Conservation (phyloP, 441 rosid genomes). For the Cnidoscolus chayamansa region DNA sequence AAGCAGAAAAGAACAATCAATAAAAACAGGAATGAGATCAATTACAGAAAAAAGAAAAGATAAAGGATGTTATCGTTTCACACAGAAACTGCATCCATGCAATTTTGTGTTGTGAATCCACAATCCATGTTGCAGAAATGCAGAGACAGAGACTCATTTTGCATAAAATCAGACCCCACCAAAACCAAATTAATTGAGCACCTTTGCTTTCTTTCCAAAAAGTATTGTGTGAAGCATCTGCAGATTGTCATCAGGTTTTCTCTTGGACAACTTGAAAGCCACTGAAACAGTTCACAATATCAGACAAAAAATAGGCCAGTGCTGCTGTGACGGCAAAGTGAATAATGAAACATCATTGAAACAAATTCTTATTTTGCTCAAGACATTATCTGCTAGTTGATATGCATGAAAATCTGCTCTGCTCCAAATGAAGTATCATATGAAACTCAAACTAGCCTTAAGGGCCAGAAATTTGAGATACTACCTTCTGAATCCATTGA, state of each 20-base stretch:
- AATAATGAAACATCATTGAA: conserved; percentile 12
- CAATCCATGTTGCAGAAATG: not conserved
- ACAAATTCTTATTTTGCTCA: not conserved
- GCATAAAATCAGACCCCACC: not conserved
- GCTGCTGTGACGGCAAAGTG: conserved; percentile 13
- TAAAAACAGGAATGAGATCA: not conserved
- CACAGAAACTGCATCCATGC: not conserved
- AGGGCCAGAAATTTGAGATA: not conserved
- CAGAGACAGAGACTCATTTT: not conserved
- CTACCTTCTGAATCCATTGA: not conserved
- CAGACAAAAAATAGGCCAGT: conserved; percentile 24
- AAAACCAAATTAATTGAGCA: conserved; percentile 19
- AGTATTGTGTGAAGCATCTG: conserved; percentile 71
- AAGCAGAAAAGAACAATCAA: conserved; percentile 7
- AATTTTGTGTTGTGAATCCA: not conserved
- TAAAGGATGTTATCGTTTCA: not conserved
- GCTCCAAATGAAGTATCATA: conserved; percentile 4
- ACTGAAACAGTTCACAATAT: conserved; percentile 54
- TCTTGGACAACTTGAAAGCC: conserved; percentile 93
- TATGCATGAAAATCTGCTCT: conserved; percentile 4
- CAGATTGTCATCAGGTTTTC: conserved; percentile 84
- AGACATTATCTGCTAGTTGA: not conserved
- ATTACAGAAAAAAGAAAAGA: not conserved
- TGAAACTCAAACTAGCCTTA: not conserved
- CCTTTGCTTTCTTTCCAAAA: conserved; percentile 98